Evolutionary conservation across 2,329 filamentous ascomycete species (phyloP).

Genomic region (Paracorniculantispora psalliotae): DNA sequence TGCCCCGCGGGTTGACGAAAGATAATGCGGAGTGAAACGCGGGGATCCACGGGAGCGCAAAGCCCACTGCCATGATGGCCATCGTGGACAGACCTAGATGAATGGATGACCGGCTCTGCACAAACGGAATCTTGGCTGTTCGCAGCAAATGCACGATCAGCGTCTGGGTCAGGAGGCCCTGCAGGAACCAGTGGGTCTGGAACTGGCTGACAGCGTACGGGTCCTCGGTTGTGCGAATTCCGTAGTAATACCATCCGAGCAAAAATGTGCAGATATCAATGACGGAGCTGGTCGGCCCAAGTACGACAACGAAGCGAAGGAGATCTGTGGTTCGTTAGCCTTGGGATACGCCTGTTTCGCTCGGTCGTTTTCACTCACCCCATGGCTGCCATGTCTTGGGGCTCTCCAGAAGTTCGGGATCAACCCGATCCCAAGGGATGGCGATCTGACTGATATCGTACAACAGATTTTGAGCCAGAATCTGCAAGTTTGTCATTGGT

Average conservation of each 20-base stretch:
- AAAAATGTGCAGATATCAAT: constrained; percentile 23
- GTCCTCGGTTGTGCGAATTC: constrained; percentile 17
- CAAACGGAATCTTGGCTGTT: constrained; percentile 23
- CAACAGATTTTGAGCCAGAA: constrained; percentile 25
- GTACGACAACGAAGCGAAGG: constrained; percentile 24
- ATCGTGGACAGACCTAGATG: constrained; percentile 21
- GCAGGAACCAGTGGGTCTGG: constrained; percentile 26
- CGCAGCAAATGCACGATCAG: constrained; percentile 25
- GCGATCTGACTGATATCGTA: constrained; percentile 27
- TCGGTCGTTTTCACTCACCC: neutral
- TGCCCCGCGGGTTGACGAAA: constrained; percentile 18
- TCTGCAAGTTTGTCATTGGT: constrained; percentile 24
- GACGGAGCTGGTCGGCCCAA: constrained; percentile 25
- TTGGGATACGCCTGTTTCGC: neutral
- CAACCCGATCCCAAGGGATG: constrained; percentile 26
- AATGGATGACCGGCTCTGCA: constrained; percentile 21
- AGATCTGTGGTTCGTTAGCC: constrained; percentile 17
- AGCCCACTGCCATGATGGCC: constrained; percentile 23
- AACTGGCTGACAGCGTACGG: constrained; percentile 16
- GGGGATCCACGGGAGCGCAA: constrained; percentile 23
- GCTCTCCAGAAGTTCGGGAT: constrained; percentile 22
- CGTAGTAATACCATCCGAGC: constrained; percentile 23
- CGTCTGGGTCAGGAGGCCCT: constrained; percentile 25
- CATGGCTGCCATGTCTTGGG: constrained; percentile 24
- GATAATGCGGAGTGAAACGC: constrained; percentile 18